Base-by-base conservation (phyloP, 805 yeast genomes). In the Candida sonorensis region DNA sequence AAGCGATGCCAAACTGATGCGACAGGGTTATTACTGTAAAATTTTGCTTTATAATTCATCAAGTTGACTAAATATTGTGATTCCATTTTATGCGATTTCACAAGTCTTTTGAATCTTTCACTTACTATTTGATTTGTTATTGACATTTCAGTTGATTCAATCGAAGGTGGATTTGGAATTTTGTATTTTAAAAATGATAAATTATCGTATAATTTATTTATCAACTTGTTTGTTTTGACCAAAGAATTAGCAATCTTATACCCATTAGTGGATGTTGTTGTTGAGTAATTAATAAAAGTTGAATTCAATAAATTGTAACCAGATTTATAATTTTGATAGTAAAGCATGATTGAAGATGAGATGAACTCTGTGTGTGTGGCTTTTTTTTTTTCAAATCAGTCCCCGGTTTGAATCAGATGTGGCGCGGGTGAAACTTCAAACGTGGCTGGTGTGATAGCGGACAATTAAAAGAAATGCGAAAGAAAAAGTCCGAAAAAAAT, bases 1-100 rank as follows among this genome's bases (percentile, higher is more conserved):
- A 81, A 48, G 20, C 53, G 54, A 49, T 72, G 69, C 95, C 88
- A 82, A 3, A 78, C 58, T 6, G 79, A 53, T 2, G n/a, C n/a
- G n/a, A 46, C 41, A 36, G 43, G 26, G 13, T 50, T 44, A 32
- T 48, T 46, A 23, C 54, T 55, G 46, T 61, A 66, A 44, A 53
- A 51, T 16, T 37, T 34, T 3, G 67, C 62, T 21, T 44, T 38
- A 41, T 49, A 66, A 21, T 53, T 48, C 8, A 48, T 42, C 28
- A 69, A 45, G 40, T 64, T 64, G 15, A 47, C 41, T 17, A 67
- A 43, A 35, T 50, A 54, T 30, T 45, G 45, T 0, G 63, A 54
- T 29, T 59, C 63, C 63, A 55, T 56, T 22, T 44, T 45, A 30
- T 50, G 56, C 14, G 41, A 37, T 14, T 35, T 31, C 10, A 48